Percentiles rank a stretch among this genome's conserved stretches.
Evolutionary conservation across 441 rosid genomes (phyloP).

Genomic region (Eutrema salsugineum): DNA sequence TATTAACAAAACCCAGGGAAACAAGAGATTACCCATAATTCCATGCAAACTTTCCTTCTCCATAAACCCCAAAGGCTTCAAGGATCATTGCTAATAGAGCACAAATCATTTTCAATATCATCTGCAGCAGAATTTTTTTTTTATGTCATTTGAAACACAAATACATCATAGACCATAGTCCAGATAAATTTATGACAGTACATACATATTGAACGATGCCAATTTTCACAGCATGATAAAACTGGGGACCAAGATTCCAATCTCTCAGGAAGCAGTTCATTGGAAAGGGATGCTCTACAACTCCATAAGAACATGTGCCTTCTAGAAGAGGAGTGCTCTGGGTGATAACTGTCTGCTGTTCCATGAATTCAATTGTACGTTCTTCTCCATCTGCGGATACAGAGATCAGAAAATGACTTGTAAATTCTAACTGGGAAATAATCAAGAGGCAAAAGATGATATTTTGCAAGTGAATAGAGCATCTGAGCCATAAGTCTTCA

Average conservation of each 20-base stretch:
- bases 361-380: constrained; percentile 89
- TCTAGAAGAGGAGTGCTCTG: constrained; percentile 81
- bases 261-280: constrained; percentile 62
- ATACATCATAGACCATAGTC: not conserved
- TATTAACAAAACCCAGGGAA: not conserved
- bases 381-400: constrained; percentile 79
- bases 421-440: not conserved
- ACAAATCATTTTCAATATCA: constrained; percentile 90
- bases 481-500: not conserved
- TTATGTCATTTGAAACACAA: constrained; percentile 1
- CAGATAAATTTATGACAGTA: constrained; percentile 10
- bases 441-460: not conserved
- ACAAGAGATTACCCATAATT: constrained; percentile 59
- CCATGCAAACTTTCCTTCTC: constrained; percentile 97
- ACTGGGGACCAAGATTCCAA: constrained; percentile 87
- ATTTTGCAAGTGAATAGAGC: not conserved
- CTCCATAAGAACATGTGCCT: constrained; percentile 75
- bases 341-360: constrained; percentile 59
- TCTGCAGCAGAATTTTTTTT: constrained; percentile 41
- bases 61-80: constrained; percentile 88
- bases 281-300: constrained; percentile 95
- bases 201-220: constrained; percentile 98
- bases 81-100: constrained; percentile 91
- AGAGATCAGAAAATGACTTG: not conserved
- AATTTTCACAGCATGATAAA: constrained; percentile 88